Percentiles rank a stretch among this genome's conserved stretches.
Conservation (phyloP, 805 yeast genomes). For the Saturnispora gosingensis region DNA sequence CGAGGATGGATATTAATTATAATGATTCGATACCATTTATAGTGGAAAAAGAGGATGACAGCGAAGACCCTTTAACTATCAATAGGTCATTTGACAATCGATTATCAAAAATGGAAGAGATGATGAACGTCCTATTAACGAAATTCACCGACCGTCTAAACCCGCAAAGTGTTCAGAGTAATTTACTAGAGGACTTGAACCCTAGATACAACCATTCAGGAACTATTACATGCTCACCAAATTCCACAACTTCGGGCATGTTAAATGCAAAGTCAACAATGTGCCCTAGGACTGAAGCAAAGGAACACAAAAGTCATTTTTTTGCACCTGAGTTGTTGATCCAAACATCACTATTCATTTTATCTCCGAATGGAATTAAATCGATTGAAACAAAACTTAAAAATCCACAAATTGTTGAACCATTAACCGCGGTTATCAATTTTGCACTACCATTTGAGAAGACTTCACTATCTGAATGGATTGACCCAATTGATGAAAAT, state of each 20-base stretch:
- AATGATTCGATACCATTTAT: neutral
- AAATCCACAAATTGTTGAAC: slow-evolving; percentile 13
- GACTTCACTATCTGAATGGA: slow-evolving; percentile 24
- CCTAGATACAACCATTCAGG: neutral
- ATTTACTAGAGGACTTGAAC: neutral
- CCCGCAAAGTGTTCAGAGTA: neutral
- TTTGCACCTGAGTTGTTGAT: slow-evolving; percentile 8
- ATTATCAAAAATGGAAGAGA: slow-evolving; percentile 27
- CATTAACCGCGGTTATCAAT: slow-evolving; percentile 20
- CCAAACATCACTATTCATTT: slow-evolving; percentile 31
- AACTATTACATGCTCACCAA: neutral
- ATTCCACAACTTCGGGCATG: neutral
- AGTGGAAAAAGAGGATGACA: neutral
- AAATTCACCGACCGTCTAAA: slow-evolving; percentile 1
- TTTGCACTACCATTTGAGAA: slow-evolving; percentile 16
- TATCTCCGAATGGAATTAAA: slow-evolving; percentile 32
- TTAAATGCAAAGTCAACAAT: neutral
- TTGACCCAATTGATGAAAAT: slow-evolving; percentile 25
- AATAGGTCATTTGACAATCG: slow-evolving; percentile 20
- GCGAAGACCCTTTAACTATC: neutral
- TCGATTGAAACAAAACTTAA: slow-evolving; percentile 28
- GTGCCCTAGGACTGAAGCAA: neutral
- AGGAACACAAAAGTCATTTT: neutral
- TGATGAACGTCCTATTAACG: slow-evolving; percentile 21
- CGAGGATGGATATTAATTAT: neutral